phyloP scores from a whole-genome alignment of 805 yeast genomes.

The Schizosaccharomyces lindneri region DNA sequence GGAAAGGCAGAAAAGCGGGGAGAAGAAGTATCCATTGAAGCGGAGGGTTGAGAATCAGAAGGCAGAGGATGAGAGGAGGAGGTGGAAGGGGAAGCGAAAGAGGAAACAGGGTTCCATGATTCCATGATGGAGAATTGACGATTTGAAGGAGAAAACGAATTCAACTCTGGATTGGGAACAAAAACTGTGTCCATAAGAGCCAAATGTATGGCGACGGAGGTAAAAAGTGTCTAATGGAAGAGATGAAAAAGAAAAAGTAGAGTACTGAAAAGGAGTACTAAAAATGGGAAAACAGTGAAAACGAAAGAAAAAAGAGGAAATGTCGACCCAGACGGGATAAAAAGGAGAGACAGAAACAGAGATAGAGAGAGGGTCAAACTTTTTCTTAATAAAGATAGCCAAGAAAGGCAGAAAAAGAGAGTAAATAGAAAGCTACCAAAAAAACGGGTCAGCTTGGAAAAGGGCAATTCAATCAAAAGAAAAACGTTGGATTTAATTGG shows the following conservation, averaged over 20 bases:
- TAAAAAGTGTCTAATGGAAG: background rate
- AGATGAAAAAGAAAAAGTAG: background rate
- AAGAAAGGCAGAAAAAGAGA: too few species aligned
- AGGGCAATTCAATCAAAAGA: background rate
- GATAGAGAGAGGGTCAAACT: too few species aligned
- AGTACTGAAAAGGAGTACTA: background rate
- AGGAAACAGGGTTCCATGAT: too few species aligned
- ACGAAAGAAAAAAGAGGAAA: background rate
- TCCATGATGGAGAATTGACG: too few species aligned
- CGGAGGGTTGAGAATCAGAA: too few species aligned
- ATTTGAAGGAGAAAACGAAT: background rate
- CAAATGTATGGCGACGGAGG: background rate
- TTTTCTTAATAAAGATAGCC: too few species aligned
- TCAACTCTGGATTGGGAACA: background rate
- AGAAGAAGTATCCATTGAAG: background rate
- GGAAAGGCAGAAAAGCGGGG: background rate
- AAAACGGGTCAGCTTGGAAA: background rate
- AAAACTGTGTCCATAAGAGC: background rate
- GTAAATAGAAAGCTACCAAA: too few species aligned
- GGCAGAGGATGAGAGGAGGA: too few species aligned
- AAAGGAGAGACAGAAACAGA: background rate
- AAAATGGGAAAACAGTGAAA: background rate
- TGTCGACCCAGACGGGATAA: background rate
- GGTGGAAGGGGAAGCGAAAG: too few species aligned
- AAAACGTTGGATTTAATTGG: background rate